Evolutionary conservation across 2,329 filamentous ascomycete species (phyloP).

Genomic region (Ramularia collo-cygni): DNA sequence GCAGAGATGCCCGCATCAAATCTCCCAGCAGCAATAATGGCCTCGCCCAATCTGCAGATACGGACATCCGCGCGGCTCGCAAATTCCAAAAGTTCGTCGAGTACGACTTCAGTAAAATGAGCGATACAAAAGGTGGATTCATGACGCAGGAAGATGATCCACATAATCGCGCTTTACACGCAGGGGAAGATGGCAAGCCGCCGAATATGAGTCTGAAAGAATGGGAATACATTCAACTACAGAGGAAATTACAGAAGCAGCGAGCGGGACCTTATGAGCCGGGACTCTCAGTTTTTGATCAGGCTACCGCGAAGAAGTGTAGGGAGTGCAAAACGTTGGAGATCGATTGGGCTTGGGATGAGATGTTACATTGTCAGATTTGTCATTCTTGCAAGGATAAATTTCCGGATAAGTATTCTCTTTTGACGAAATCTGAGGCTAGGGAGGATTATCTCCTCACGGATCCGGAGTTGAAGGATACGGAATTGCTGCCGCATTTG

Average conservation of each 20-base stretch:
- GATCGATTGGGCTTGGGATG: slow-evolving; percentile 93
- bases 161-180: slow-evolving; percentile 69
- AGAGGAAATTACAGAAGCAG: slow-evolving; percentile 63
- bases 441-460: slow-evolving; percentile 93
- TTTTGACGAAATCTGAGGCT: slow-evolving; percentile 94
- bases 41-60: slow-evolving; percentile 35
- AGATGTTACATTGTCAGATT: slow-evolving; percentile 67
- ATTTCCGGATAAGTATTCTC: slow-evolving; percentile 82
- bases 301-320: slow-evolving; percentile 58
- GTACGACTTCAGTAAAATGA: slow-evolving; percentile 97
- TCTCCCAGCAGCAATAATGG: slow-evolving; percentile 32
- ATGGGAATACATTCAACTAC: slow-evolving; percentile 78
- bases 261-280: slow-evolving; percentile 84
- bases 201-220: slow-evolving; percentile 83
- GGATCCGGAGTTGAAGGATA: slow-evolving; percentile 87
- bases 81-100: slow-evolving; percentile 95
- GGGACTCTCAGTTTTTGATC: slow-evolving; percentile 66
- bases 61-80: slow-evolving; percentile 63
- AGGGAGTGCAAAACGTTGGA: slow-evolving; percentile 76
- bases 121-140: slow-evolving; percentile 94
- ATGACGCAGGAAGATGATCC: slow-evolving; percentile 87
- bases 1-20: slow-evolving; percentile 57
- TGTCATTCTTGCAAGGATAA: slow-evolving; percentile 86
- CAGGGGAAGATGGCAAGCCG: slow-evolving; percentile 57
- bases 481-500: slow-evolving; percentile 77